A percentile compares a stretch with the other conserved stretches of the same genome.
Conservation (phyloP, 371 early-diverging fungal species). For the Rhizopus delemar region DNA sequence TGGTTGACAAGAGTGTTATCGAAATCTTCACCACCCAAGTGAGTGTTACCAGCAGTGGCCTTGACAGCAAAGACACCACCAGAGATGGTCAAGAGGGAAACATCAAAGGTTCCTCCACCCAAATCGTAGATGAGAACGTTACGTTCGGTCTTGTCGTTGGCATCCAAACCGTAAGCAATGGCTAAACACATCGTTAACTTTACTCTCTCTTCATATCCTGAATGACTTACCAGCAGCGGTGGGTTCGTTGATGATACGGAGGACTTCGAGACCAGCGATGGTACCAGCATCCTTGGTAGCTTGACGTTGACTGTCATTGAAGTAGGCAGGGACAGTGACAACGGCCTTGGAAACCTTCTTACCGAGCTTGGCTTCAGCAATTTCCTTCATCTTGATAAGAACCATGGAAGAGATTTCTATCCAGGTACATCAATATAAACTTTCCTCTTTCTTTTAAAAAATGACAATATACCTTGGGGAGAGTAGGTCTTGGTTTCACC, state of each 20-base stretch:
- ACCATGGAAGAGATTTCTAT: slow-evolving; percentile 88
- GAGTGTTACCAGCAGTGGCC: slow-evolving; percentile 93
- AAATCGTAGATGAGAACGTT: slow-evolving; percentile 88
- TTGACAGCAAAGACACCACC: slow-evolving; percentile 90
- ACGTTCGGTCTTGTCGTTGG: slow-evolving; percentile 67
- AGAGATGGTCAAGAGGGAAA: slow-evolving; percentile 85
- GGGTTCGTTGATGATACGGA: slow-evolving; percentile 91
- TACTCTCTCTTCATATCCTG: not conserved
- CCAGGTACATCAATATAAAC: not conserved
- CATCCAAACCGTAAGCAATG: slow-evolving; percentile 89
- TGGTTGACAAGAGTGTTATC: slow-evolving; percentile 84
- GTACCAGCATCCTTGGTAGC: slow-evolving; percentile 79
- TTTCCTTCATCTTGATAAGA: slow-evolving; percentile 90
- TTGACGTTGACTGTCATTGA: slow-evolving; percentile 78
- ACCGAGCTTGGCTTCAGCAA: slow-evolving; percentile 84
- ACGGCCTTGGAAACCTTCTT: slow-evolving; percentile 85
- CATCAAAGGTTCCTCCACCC: slow-evolving; percentile 95
- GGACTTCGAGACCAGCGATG: slow-evolving; percentile 76
- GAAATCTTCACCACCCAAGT: slow-evolving; percentile 97
- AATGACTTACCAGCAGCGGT: slow-evolving; percentile 68
- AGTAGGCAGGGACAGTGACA: slow-evolving; percentile 72
- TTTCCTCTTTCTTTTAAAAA: no score
- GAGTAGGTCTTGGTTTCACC: slow-evolving; percentile 78
- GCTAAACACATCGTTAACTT: slow-evolving; percentile 28
- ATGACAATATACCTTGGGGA: slow-evolving; percentile 53